Conservation (phyloP, 306 rosid species). For the Quercus robur region DNA sequence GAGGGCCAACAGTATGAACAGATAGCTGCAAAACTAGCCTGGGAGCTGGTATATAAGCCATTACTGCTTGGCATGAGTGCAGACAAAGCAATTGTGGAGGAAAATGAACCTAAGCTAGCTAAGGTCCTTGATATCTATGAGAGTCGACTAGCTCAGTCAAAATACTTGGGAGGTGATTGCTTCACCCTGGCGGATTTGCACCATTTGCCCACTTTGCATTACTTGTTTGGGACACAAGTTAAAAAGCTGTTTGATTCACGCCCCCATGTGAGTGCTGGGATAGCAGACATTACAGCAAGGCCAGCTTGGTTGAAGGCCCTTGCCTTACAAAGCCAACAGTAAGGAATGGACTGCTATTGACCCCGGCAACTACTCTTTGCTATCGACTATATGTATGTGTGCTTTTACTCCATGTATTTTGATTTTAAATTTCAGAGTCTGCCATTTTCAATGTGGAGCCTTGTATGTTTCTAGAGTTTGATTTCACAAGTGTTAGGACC, state of each 20-base stretch:
- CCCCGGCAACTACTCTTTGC: not conserved
- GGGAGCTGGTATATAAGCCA: slow-evolving; percentile 32
- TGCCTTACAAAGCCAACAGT: slow-evolving; percentile 24
- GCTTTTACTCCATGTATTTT: not conserved
- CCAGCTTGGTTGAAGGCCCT: slow-evolving; percentile 67
- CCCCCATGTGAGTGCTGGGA: slow-evolving; percentile 57
- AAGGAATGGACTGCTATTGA: not conserved
- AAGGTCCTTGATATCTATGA: slow-evolving; percentile 65
- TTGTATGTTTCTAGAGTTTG: not conserved
- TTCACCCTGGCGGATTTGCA: slow-evolving; percentile 71
- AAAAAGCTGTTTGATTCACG: slow-evolving; percentile 42
- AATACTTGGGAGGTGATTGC: slow-evolving; percentile 57
- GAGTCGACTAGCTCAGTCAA: slow-evolving; percentile 39
- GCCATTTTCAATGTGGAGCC: not conserved
- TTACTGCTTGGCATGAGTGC: not conserved
- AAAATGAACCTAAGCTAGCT: slow-evolving; percentile 42
- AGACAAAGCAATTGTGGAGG: slow-evolving; percentile 47
- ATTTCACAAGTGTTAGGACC: not conserved
- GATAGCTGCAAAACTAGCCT: slow-evolving; percentile 41
- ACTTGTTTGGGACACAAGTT: slow-evolving; percentile 40
- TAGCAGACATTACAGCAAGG: slow-evolving; percentile 56
- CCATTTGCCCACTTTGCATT: slow-evolving; percentile 42
- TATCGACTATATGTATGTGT: too few relatives aligned
- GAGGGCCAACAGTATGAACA: slow-evolving; percentile 55
- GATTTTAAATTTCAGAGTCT: not conserved